Base-by-base conservation (phyloP, 352 stramenopile species). In the Pythium insidiosum region DNA sequence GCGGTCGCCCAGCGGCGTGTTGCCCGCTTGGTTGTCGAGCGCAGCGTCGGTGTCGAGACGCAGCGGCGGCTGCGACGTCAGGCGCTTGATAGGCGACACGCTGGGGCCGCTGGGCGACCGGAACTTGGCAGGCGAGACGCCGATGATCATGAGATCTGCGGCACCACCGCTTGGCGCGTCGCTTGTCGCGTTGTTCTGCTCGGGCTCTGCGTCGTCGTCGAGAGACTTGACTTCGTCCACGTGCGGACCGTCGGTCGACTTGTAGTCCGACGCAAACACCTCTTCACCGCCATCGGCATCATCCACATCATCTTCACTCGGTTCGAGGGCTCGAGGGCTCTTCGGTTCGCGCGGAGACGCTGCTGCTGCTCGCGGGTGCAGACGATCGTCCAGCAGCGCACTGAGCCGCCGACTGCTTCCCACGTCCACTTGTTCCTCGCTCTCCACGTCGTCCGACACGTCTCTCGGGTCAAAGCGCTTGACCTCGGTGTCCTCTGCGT, bases 201-300 rank as follows among this genome's bases (percentile, higher is more conserved):
- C 16, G 12, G 25, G 39, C 28, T 33, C 28, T 9, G 15, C 28
- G 28, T 9, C 28, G 28, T 33, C 28, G 28, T 33, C 28, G n/a
- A n/a, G n/a, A n/a, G n/a, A n/a, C n/a, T n/a, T n/a, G n/a, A n/a
- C n/a, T n/a, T n/a, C n/a, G n/a, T n/a, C n/a, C n/a, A n/a, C n/a
- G n/a, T n/a, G n/a, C n/a, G n/a, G n/a, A n/a, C n/a, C n/a, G n/a
- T n/a, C n/a, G n/a, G n/a, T n/a, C n/a, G n/a, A n/a, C n/a, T n/a
- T n/a, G 22, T 10, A 43, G 18, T 43, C 29, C 6, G 58, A 43
- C 0, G 25, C 46, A 34, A 83, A 82, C 34, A 78, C 56, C 37
- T 82, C 73, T 13, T 76, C 29, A 16, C 60, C 61, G 4, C 73
- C 67, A 0, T 64, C 50, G 0, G 74, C 61, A 1, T 79, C 63